phyloP scores from a whole-genome alignment of 2,329 filamentous ascomycete species.

The Neofusicoccum ribis region DNA sequence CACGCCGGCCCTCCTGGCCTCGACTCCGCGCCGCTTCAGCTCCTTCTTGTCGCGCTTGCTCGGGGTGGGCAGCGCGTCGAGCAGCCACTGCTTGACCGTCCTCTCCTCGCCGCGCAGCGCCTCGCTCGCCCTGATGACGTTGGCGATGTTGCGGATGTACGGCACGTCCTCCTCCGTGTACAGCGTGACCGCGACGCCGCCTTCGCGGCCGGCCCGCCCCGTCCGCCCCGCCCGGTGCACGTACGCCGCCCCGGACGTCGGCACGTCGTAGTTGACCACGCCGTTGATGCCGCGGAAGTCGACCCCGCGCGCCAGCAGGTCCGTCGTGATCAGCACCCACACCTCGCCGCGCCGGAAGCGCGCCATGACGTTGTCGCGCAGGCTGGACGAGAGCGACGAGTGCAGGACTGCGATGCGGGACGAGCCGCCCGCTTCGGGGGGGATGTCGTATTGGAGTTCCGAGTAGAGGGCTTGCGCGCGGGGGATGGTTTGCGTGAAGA shows the following conservation, averaged over 20 bases:
- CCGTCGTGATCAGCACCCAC: constrained; percentile 95
- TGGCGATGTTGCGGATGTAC: constrained; percentile 86
- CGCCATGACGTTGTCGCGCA: constrained; percentile 79
- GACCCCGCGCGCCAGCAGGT: constrained; percentile 86
- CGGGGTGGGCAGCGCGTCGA: constrained; percentile 81
- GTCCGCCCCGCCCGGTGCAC: constrained; percentile 93
- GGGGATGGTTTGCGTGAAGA: constrained; percentile 95
- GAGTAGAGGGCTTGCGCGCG: constrained; percentile 83
- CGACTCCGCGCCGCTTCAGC: constrained; percentile 78
- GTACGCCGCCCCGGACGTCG: constrained; percentile 84
- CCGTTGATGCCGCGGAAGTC: constrained; percentile 95
- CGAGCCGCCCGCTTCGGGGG: constrained; percentile 79
- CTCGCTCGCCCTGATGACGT: constrained; percentile 84
- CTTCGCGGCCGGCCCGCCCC: constrained; percentile 80
- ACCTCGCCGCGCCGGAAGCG: constrained; percentile 88
- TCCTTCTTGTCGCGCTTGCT: constrained; percentile 81
- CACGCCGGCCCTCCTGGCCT: constrained; percentile 59
- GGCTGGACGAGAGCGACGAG: constrained; percentile 75
- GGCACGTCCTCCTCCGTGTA: constrained; percentile 95
- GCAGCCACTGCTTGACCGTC: constrained; percentile 67
- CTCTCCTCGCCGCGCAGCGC: constrained; percentile 59
- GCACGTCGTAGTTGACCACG: constrained; percentile 96
- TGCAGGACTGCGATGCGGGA: constrained; percentile 87
- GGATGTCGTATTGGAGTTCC: constrained; percentile 93
- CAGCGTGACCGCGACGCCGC: constrained; percentile 87